Percentiles rank a stretch among this genome's conserved stretches.
Evolutionary conservation across 495 filamentous ascomycete genomes (phyloP).

Genomic region (Alectoria sarmentosa): DNA sequence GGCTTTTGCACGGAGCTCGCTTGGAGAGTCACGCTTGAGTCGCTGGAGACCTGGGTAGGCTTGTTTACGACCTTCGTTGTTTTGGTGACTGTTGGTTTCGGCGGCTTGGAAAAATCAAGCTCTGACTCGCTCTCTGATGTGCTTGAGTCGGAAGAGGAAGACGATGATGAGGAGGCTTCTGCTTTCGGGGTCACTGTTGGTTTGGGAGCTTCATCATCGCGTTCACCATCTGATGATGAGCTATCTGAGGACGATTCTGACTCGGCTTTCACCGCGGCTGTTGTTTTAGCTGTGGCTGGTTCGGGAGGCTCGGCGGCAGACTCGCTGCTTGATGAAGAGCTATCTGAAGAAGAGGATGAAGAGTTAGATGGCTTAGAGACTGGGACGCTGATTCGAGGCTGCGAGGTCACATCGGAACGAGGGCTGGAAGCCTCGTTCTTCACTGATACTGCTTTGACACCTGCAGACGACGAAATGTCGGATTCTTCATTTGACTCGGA

Average conservation of each 20-base stretch:
- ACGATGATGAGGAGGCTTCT: constrained; percentile 29
- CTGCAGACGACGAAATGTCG: constrained; percentile 34
- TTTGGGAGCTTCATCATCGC: neutral
- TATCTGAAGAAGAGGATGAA: constrained; percentile 13
- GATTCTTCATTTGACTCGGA: constrained; percentile 44
- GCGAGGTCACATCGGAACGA: neutral
- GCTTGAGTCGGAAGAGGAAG: constrained; percentile 25
- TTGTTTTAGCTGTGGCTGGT: constrained; percentile 3
- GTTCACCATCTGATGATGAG: neutral
- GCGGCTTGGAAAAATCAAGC: constrained; percentile 13
- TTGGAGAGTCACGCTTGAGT: constrained; percentile 30
- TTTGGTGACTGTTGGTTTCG: constrained; percentile 13
- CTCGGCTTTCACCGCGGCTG: neutral
- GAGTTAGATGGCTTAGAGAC: neutral
- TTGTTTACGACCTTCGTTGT: neutral
- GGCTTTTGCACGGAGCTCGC: constrained; percentile 21
- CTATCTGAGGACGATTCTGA: neutral
- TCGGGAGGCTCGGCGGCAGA: constrained; percentile 9
- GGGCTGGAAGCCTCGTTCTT: constrained; percentile 16
- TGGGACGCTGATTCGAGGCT: neutral
- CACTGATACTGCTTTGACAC: constrained; percentile 5
- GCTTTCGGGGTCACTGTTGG: constrained; percentile 23
- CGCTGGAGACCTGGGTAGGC: constrained; percentile 24
- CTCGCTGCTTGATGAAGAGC: constrained; percentile 17
- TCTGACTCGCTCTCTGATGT: constrained; percentile 28